These are phyloP conservation scores for Colletotrichum aenigma DNA, from an alignment of 2,329 filamentous ascomycete genomes.

Conservation along the genomic window DNA sequence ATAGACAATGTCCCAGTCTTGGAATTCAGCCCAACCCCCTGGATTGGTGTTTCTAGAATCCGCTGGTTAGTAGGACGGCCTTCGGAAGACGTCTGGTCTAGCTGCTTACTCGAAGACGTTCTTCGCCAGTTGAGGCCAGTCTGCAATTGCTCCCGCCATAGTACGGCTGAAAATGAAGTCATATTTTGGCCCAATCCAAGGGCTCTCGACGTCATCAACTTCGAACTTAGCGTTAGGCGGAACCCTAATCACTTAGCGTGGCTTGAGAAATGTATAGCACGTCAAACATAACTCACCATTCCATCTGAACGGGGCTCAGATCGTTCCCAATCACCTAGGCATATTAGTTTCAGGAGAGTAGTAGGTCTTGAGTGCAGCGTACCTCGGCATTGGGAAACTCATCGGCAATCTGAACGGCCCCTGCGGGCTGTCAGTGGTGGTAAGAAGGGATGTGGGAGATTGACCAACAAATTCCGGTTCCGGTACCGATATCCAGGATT, in stretches of 20 bases:
- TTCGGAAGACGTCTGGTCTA: too few species aligned
- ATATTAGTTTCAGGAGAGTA: too few species aligned
- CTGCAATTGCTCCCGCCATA: neutral
- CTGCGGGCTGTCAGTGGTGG: neutral
- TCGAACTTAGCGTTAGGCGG: conserved; percentile 70
- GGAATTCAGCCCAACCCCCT: conserved; percentile 34
- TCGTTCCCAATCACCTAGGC: conserved; percentile 3
- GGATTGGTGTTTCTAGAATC: conserved; percentile 32
- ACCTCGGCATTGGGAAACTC: neutral
- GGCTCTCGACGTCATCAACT: conserved; percentile 66
- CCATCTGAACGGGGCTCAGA: neutral
- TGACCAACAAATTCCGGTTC: conserved; percentile 61
- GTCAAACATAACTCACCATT: neutral
- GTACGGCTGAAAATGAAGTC: conserved; percentile 32
- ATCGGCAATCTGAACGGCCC: neutral
- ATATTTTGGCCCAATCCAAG: conserved; percentile 41
- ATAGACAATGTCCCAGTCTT: conserved; percentile 23
- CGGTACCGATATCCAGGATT: conserved; percentile 63
- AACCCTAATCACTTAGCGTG: conserved; percentile 32
- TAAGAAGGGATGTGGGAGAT: rapidly evolving
- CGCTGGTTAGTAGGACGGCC: neutral
- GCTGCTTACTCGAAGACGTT: neutral
- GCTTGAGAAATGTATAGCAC: too few species aligned
- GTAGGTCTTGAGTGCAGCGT: too few species aligned
- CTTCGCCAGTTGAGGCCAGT: neutral